phyloP scores from a whole-genome alignment of 441 rosid genomes.

The Daphne laureola region DNA sequence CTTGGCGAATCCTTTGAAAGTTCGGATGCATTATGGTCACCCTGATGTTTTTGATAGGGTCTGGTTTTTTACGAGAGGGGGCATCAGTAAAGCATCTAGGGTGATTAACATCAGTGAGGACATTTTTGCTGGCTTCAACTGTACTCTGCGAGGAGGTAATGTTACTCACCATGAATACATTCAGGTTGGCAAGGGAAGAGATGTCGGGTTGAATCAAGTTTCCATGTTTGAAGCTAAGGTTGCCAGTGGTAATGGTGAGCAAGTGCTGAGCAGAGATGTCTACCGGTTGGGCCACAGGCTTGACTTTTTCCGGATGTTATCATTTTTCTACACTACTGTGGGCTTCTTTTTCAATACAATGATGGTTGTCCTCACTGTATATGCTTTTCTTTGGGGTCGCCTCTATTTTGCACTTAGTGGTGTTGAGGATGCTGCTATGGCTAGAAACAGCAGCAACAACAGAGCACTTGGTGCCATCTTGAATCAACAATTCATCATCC shows the following conservation, averaged over 20 bases:
- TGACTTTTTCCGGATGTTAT: slow-evolving; percentile 68
- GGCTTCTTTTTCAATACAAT: slow-evolving; percentile 70
- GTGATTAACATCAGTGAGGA: slow-evolving; percentile 69
- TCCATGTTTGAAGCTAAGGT: slow-evolving; percentile 77
- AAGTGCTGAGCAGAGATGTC: slow-evolving; percentile 70
- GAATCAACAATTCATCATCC: slow-evolving; percentile 84
- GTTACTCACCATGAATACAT: slow-evolving; percentile 74
- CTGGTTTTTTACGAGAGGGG: slow-evolving; percentile 68
- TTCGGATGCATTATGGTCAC: slow-evolving; percentile 75
- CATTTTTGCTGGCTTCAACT: slow-evolving; percentile 72
- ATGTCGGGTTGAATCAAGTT: slow-evolving; percentile 67
- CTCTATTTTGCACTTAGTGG: slow-evolving; percentile 65
- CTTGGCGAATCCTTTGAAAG: slow-evolving; percentile 59
- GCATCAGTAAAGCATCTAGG: slow-evolving; percentile 65
- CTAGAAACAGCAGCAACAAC: slow-evolving; percentile 31
- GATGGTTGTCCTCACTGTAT: slow-evolving; percentile 61
- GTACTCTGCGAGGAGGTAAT: slow-evolving; percentile 64
- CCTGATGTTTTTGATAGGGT: slow-evolving; percentile 74
- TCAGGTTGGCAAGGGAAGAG: slow-evolving; percentile 77
- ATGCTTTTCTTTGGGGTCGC: slow-evolving; percentile 66
- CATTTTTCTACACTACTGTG: slow-evolving; percentile 59
- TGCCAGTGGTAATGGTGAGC: slow-evolving; percentile 72
- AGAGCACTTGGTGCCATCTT: slow-evolving; percentile 67
- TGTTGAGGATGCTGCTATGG: slow-evolving; percentile 35
- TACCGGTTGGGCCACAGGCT: slow-evolving; percentile 62